These are phyloP conservation scores for Lentinula guzmanii DNA, from an alignment of 768 basidiomycete species.

Conservation along the genomic window DNA sequence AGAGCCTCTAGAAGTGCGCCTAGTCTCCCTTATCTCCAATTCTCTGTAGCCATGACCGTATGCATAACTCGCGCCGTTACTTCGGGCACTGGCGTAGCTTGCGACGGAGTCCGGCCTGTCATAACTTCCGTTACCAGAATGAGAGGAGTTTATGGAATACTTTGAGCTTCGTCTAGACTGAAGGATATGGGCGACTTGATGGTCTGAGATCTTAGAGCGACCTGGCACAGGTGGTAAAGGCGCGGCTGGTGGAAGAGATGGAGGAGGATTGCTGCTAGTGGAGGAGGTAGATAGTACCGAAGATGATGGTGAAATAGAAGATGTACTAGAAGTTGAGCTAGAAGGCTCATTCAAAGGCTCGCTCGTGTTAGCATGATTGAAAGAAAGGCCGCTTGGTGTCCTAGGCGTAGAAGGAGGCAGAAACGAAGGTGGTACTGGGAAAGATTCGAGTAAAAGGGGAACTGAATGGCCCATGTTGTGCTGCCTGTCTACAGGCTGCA, in stretches of 20 bases:
- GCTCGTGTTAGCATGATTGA: not conserved
- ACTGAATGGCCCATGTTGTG: not conserved
- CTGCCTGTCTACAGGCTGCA: not conserved
- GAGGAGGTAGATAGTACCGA: not conserved
- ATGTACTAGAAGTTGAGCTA: not conserved
- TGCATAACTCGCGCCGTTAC: not conserved
- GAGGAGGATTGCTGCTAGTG: not conserved
- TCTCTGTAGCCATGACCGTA: not conserved
- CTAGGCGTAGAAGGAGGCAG: not conserved
- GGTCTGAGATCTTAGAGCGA: slow-evolving; percentile 1
- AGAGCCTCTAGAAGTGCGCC: not conserved
- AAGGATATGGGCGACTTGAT: not conserved
- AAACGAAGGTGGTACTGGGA: slow-evolving; percentile 5
- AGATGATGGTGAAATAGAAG: not conserved
- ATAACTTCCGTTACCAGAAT: not conserved
- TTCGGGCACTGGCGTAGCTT: not conserved
- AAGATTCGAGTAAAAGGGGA: slow-evolving; percentile 2
- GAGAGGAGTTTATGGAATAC: not conserved
- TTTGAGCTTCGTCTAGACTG: slow-evolving; percentile 1
- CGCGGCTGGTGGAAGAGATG: not conserved
- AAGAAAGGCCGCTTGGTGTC: not conserved
- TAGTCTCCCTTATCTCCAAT: not conserved
- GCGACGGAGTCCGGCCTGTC: slow-evolving; percentile 3
- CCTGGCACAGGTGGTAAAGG: slow-evolving; percentile 1
- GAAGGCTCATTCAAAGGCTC: not conserved